Evolutionary conservation across 2,329 filamentous ascomycete genomes (phyloP), one percentile per base, ranked within the genome.

Genomic region (Ophiostoma piceae): DNA sequence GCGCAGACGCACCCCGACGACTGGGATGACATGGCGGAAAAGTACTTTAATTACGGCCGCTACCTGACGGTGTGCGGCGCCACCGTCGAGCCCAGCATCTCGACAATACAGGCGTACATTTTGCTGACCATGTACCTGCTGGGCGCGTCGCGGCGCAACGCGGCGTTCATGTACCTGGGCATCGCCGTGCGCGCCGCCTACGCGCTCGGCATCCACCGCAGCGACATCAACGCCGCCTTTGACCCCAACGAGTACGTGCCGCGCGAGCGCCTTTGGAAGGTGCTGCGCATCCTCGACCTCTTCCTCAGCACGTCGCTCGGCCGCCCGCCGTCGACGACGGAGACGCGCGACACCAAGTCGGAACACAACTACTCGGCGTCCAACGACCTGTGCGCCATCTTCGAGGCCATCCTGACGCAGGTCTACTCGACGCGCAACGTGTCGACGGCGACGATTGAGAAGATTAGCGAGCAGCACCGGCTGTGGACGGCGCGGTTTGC

Each of bases 101-200:
- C 84, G 66, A 78, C 86, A 74, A 81, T 85, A 4, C 78, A 83
- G 19, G 77, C 79, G 0, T 88, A 86, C 71, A 75, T 86, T 0
- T 77, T 87, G 19, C 84, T 88, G 82, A 81, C 85, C 0, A 86
- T 87, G 72, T 88, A 86, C 73, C 84, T 87, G 81, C 79, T 87
- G 2, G 85, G 84, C 0, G 84, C 84, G 3, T 88, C 85, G 68
- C 84, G 84, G 41, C 79, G 85, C 9, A 88, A 88, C 70, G 81
- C 86, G 0, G 86, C 86, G 0, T 89, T 87, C 68, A 87, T 89
- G 84, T 88, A 88, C 69, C 76, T 89, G 2, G 86, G 86, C 0
- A 82, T 88, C 9, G 86, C 87, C 1, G 80, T 84, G 0, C 82
- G 85, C 68, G 84, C 86, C 0, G 86, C 87, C 0, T 82, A 84